A percentile compares a stretch with the other conserved stretches of the same genome.
These are phyloP conservation scores for Coix lacrymajobi DNA, from an alignment of 176 grass and related monocot species.

Conservation along the genomic window DNA sequence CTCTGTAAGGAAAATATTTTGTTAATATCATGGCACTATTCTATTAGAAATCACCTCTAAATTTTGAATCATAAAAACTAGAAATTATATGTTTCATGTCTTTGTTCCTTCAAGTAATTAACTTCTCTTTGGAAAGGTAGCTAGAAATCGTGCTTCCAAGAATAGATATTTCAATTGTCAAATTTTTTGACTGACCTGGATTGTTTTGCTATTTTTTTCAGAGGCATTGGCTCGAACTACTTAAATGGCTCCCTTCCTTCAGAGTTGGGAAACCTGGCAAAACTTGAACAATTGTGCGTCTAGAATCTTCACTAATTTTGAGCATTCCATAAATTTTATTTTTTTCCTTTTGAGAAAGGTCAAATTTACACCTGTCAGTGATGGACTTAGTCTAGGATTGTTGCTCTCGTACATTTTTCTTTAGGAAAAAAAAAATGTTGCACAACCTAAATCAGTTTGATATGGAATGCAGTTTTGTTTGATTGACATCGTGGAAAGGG, in stretches of 20 bases:
- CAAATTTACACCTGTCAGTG: too few relatives aligned
- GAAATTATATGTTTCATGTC: background rate
- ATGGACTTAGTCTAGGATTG: too few relatives aligned
- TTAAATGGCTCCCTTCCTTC: slow-evolving; percentile 68
- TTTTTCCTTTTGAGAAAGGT: background rate
- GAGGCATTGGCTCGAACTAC: slow-evolving; percentile 49
- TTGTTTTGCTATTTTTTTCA: slow-evolving; percentile 24
- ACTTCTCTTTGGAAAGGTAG: background rate
- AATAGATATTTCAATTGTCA: background rate
- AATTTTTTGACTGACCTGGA: background rate
- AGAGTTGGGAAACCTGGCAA: slow-evolving; percentile 59
- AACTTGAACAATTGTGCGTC: slow-evolving; percentile 48
- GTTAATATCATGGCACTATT: background rate
- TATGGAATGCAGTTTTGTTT: background rate
- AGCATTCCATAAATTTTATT: background rate
- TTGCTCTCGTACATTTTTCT: too few relatives aligned
- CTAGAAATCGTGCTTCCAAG: background rate
- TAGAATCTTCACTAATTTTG: background rate
- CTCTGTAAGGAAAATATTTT: slow-evolving; percentile 37
- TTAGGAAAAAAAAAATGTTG: too few relatives aligned
- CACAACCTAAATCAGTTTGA: background rate
- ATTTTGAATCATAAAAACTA: background rate
- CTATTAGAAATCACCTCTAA: background rate
- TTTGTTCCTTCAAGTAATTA: background rate
- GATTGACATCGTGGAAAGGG: background rate